These are phyloP conservation scores for Aspergillus bombycis DNA, from an alignment of 2,329 filamentous ascomycete genomes.

Conservation along the genomic window DNA sequence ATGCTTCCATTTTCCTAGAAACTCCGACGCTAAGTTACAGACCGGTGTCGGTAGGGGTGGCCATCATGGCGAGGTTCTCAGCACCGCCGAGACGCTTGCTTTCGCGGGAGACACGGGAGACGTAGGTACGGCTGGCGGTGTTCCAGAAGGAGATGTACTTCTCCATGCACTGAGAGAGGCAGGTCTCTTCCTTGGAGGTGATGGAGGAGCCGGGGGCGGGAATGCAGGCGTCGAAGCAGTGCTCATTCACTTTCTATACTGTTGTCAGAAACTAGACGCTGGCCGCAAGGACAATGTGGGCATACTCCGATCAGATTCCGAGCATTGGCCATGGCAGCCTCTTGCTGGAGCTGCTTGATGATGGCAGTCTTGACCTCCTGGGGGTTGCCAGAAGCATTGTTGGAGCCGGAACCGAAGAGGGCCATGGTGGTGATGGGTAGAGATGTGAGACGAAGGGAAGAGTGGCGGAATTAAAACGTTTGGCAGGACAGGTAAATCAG, in stretches of 20 bases:
- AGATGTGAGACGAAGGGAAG: background rate
- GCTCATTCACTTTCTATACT: slow-evolving; percentile 73
- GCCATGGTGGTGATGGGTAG: slow-evolving; percentile 33
- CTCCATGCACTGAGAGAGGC: slow-evolving; percentile 77
- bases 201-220: slow-evolving; percentile 68
- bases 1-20: background rate
- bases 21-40: slow-evolving; percentile 6
- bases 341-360: slow-evolving; percentile 66
- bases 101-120: slow-evolving; percentile 60
- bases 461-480: background rate
- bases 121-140: slow-evolving; percentile 69
- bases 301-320: slow-evolving; percentile 70
- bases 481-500: background rate
- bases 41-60: slow-evolving; percentile 12
- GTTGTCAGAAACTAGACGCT: slow-evolving; percentile 2
- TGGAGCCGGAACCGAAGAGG: slow-evolving; percentile 43
- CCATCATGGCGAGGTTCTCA: slow-evolving; percentile 28
- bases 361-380: slow-evolving; percentile 56
- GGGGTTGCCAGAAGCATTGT: slow-evolving; percentile 23
- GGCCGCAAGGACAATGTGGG: slow-evolving; percentile 10
- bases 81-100: slow-evolving; percentile 52
- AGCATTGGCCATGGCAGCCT: slow-evolving; percentile 70
- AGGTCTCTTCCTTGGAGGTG: slow-evolving; percentile 69
- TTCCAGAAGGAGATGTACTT: slow-evolving; percentile 86
- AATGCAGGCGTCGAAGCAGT: slow-evolving; percentile 79